Evolutionary conservation across 441 rosid species (phyloP).

Genomic region (Omphalea diandra): DNA sequence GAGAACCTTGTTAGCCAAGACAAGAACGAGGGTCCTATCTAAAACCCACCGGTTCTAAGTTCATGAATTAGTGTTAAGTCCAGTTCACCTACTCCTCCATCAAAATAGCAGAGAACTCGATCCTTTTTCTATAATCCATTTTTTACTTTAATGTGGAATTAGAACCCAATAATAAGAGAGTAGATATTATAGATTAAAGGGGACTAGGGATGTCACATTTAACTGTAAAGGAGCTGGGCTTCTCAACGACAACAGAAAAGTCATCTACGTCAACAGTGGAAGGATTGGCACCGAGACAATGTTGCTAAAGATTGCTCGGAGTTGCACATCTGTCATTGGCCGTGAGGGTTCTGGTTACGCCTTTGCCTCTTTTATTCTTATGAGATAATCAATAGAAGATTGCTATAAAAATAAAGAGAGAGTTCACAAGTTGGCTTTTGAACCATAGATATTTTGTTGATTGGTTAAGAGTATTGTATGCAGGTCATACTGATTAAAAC

Average conservation of each 20-base stretch:
- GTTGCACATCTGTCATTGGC: constrained; percentile 29
- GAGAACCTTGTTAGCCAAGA: constrained; percentile 42
- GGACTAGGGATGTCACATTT: constrained; percentile 46
- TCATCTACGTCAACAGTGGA: constrained; percentile 26
- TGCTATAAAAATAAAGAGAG: no score
- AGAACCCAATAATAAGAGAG: background rate
- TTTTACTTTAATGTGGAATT: background rate
- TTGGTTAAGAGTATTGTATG: no score
- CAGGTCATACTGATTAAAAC: no score
- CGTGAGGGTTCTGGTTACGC: constrained; percentile 23
- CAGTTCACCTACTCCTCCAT: no score
- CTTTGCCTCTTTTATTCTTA: no score
- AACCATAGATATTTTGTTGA: no score
- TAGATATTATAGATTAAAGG: background rate
- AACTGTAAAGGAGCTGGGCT: constrained; percentile 44
- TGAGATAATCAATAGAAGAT: no score
- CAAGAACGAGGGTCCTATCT: constrained; percentile 37
- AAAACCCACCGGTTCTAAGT: constrained; percentile 34
- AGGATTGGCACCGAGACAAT: constrained; percentile 2
- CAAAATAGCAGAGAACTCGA: no score
- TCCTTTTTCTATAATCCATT: no score
- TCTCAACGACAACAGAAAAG: constrained; percentile 35
- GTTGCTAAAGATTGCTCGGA: constrained; percentile 23
- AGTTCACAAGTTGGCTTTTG: no score
- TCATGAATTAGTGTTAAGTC: constrained; percentile 53